Evolutionary conservation across 73 alveolate species (phyloP), one percentile per base, ranked within the genome.

Genomic region (Urostyla sp.): DNA sequence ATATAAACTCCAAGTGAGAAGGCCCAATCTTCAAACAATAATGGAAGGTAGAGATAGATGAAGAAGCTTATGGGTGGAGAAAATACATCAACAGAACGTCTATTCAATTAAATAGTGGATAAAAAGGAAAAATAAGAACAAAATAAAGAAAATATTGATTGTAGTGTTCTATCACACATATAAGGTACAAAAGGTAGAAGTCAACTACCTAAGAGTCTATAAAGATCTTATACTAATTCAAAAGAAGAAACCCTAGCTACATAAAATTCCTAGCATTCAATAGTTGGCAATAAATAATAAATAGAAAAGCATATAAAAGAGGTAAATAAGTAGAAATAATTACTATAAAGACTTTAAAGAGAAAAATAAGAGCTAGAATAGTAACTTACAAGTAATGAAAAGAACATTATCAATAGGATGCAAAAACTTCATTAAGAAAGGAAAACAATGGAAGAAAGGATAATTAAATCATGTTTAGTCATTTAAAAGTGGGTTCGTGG

Each of bases 51-150:
- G 38, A 63, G 79, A 40, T 43, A 60, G 26, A 31, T 43, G 3
- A n/a, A n/a, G n/a, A n/a, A n/a, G n/a, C n/a, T n/a, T n/a, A 30
- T 63, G 8, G 79, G 79, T 2, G 79, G 79, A 2, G 79, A 63
- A 28, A 60, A 60, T 11, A 63, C 61, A 21, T 63, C 79, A 10
- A 63, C 79, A 21, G 79, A 63, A 26, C 13, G 79, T 21, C 27
- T 63, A 16, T 28, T 63, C n/a, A 63, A 37, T 38, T 28, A 63
- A 21, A 63, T 63, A 3, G 60, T 43, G 75, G 26, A 10, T 21
- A 5, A 20, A 18, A 55, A 10, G 6, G 60, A 35, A 2, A 63
- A 63, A 32, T 13, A 63, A 31, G 79, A 63, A 50, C 18, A 38
- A 23, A 63, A 63, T 27, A 63, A 63, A 24, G 79, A 63, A 30